A percentile compares a stretch with the other conserved stretches of the same genome.
These are phyloP conservation scores for Rhodotorula babjevae DNA, from an alignment of 768 basidiomycete species.

Conservation along the genomic window DNA sequence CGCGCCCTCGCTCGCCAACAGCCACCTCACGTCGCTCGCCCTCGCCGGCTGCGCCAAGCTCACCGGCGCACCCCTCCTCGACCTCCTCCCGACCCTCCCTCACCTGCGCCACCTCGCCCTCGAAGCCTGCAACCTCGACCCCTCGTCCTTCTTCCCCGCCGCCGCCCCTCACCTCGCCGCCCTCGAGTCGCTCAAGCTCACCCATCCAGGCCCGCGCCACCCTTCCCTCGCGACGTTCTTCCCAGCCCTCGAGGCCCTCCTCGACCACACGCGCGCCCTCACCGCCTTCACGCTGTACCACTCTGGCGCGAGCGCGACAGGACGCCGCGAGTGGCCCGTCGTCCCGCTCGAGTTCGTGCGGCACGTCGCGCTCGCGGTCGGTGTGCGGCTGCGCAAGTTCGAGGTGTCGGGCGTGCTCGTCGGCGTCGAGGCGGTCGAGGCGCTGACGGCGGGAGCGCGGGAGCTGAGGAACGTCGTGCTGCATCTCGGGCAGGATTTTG, in stretches of 20 bases:
- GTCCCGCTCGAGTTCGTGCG: neutral
- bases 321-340: constrained; percentile 24
- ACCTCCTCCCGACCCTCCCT: constrained; percentile 10
- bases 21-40: constrained; percentile 18
- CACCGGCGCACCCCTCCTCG: constrained; percentile 4
- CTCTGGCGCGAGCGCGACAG: constrained; percentile 13
- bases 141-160: constrained; percentile 13
- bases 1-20: neutral
- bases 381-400: constrained; percentile 22
- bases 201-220: constrained; percentile 33
- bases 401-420: constrained; percentile 25
- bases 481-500: constrained; percentile 20
- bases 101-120: constrained; percentile 31
- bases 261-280: neutral
- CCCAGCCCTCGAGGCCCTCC: constrained; percentile 23
- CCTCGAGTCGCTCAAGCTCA: constrained; percentile 30
- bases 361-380: constrained; percentile 3
- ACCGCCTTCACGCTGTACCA: constrained; percentile 34
- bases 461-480: constrained; percentile 22
- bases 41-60: constrained; percentile 34
- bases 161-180: constrained; percentile 10
- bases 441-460: neutral
- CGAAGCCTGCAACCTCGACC: constrained; percentile 28
- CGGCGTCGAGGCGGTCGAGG: constrained; percentile 6
- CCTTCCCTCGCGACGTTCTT: constrained; percentile 17